Conservation (phyloP, 1,284 basidiomycete species). For the Boletellus deceptivus region DNA sequence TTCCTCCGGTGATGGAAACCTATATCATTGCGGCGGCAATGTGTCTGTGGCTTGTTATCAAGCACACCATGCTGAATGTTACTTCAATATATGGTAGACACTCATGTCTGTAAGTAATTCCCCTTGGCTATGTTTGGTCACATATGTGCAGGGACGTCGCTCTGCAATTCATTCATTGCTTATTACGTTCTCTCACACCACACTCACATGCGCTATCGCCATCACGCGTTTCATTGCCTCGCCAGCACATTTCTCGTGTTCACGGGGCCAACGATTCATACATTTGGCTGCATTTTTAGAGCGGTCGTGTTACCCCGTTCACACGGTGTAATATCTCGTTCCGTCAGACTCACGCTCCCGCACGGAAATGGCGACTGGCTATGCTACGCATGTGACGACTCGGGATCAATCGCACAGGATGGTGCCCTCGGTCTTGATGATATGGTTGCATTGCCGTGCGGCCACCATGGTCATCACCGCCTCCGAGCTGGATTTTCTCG, state of each 20-base stretch:
- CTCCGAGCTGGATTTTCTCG: slow-evolving; percentile 27
- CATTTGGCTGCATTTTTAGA: slow-evolving; percentile 3
- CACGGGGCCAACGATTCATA: slow-evolving; percentile 7
- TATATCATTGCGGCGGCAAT: not conserved
- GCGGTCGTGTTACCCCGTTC: slow-evolving; percentile 8
- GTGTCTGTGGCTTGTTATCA: too few relatives aligned
- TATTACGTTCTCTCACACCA: slow-evolving; percentile 14
- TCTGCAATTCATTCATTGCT: slow-evolving; percentile 2
- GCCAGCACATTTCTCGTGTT: slow-evolving; percentile 6
- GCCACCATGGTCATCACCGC: too few relatives aligned
- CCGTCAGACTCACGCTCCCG: not conserved
- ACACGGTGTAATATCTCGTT: slow-evolving; percentile 3
- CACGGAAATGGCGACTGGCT: slow-evolving; percentile 23
- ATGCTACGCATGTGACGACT: slow-evolving; percentile 4
- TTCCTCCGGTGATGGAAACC: not conserved
- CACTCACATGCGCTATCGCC: slow-evolving; percentile 5
- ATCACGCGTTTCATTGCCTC: slow-evolving; percentile 11
- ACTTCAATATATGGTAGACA: not conserved
- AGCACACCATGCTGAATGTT: too few relatives aligned
- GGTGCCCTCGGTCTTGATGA: too few relatives aligned
- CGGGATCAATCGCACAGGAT: slow-evolving; percentile 9
- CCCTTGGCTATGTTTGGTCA: not conserved
- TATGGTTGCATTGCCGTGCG: too few relatives aligned
- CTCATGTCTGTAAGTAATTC: not conserved
- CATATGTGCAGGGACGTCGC: slow-evolving; percentile 4